Evolutionary conservation across 2,329 filamentous ascomycete species (phyloP), one percentile per base, ranked within the genome.

Genomic region (Phaeoacremonium minimum): DNA sequence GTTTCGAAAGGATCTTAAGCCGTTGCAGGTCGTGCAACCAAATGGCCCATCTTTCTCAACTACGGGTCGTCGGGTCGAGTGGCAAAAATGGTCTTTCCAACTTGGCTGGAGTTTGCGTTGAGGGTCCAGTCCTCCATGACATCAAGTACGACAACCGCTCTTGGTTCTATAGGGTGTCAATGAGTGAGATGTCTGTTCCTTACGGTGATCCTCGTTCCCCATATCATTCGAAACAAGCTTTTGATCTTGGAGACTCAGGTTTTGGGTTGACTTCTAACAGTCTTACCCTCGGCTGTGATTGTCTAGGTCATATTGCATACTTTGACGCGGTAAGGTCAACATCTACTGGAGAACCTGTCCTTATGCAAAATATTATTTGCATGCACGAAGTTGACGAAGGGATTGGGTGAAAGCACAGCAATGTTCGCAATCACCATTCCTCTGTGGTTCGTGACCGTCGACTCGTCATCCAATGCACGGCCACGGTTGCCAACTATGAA

Each of bases 261-360:
- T 22, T 34, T 4, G 38, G 38, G 18, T 37, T 26, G 15, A 32
- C 38, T 9, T 30, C 35, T 12, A 41, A 41, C 12, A 26, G 33
- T 16, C 31, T 41, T 4, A 17, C 31, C 16, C 14, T 41, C 7
- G 38, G 35, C 14, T 41, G 38, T 19, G 38, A 41, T n/a, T 41
- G 38, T 17, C 35, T 41, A 5, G 30, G 38, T 7, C 20, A 22
- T 17, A 34, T 40, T 7, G 26, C 30, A 15, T 41, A 37, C 15
- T 32, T 77, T 58, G 85, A 86, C 51, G 86, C 85, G 52, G 73
- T 83, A 43, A 69, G 75, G 2, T 73, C 71, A 2, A 60, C 60
- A 4, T 52, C 64, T 6, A 58, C 69, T 33, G 75, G 73, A 4
- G 64, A 66, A 15, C 64, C 71, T 7, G 62, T 56, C 9, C 50